Conservation (phyloP, 495 filamentous ascomycete genomes). For the Penicillium simplicissimum region DNA sequence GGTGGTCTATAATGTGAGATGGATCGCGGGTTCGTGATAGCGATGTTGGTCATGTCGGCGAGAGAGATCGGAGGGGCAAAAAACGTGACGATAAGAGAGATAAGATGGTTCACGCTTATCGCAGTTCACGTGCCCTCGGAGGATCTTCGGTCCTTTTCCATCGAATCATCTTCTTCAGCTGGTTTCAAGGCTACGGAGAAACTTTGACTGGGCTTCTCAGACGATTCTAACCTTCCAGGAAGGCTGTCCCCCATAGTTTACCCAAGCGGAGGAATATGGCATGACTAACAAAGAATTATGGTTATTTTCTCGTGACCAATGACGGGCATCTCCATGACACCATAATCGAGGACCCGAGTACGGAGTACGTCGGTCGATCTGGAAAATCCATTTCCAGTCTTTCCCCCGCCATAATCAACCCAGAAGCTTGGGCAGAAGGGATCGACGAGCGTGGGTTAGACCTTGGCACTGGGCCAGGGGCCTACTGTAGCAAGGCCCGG, state of each 20-base stretch:
- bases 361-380: constrained; percentile 1
- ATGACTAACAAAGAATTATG: neutral
- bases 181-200: neutral
- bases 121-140: constrained; percentile 14
- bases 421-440: constrained; percentile 1
- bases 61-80: constrained; percentile 11
- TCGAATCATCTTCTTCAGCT: neutral
- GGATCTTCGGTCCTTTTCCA: constrained; percentile 8
- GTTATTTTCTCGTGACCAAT: neutral
- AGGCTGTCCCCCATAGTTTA: neutral
- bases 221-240: neutral
- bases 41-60: neutral
- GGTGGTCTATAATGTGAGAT: neutral
- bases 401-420: constrained; percentile 4
- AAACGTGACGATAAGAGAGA: constrained; percentile 4
- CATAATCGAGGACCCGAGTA: neutral
- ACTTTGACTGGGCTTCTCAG: neutral
- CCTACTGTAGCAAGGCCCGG: too few species aligned
- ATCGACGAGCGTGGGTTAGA: constrained; percentile 6
- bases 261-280: neutral
- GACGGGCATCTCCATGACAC: neutral
- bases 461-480: neutral
- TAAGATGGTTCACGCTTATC: constrained; percentile 6
- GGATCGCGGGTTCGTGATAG: neutral
- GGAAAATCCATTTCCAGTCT: neutral